phyloP scores from a whole-genome alignment of 148 eudicot genomes.

The Rhododendron williamsianum region DNA sequence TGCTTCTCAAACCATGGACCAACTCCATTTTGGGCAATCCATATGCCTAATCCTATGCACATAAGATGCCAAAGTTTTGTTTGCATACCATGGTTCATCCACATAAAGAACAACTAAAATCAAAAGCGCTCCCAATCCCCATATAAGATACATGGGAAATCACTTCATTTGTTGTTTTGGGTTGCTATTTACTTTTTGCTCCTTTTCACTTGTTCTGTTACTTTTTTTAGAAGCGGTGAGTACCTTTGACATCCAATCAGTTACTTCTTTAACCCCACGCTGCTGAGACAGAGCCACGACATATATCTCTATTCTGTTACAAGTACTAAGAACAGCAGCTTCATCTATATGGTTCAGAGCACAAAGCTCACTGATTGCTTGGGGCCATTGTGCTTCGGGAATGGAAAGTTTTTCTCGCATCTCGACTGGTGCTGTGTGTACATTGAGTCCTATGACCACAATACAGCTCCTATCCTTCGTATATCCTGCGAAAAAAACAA shows the following conservation, averaged over 20 bases:
- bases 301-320: slow-evolving; percentile 54
- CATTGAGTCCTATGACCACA: slow-evolving; percentile 44
- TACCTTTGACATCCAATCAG: slow-evolving; percentile 67
- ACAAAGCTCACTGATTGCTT: slow-evolving; percentile 42
- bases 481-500: slow-evolving; percentile 27
- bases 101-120: neutral
- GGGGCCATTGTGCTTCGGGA: slow-evolving; percentile 41
- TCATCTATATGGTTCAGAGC: slow-evolving; percentile 52
- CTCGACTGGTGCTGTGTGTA: slow-evolving; percentile 48
- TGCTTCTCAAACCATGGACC: neutral
- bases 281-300: slow-evolving; percentile 45
- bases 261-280: slow-evolving; percentile 55
- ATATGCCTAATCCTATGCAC: neutral
- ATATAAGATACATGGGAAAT: neutral
- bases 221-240: neutral
- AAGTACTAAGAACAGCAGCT: slow-evolving; percentile 54
- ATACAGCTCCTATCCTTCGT: slow-evolving; percentile 48
- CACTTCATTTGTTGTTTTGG: neutral
- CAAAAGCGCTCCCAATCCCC: neutral
- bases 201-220: neutral
- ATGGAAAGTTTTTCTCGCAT: slow-evolving; percentile 49
- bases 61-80: neutral
- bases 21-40: neutral
- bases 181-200: neutral
- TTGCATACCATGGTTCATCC: neutral